Base-by-base conservation (phyloP, 805 yeast species). In the Yarrowia divulgata region DNA sequence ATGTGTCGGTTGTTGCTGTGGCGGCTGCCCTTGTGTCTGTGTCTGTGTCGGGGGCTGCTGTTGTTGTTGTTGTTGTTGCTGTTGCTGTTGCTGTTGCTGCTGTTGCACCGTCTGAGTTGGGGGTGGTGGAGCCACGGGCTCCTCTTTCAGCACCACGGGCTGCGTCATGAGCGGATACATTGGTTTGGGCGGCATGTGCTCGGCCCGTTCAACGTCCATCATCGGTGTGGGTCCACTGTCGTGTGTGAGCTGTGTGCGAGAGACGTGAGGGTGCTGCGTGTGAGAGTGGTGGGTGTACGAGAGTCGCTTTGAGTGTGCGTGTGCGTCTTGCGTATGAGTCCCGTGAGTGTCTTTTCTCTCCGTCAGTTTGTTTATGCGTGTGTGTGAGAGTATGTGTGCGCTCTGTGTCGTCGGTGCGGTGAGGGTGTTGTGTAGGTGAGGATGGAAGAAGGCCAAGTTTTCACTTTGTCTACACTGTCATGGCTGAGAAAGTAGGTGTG, bases 131-230 rank as follows among this genome's bases (percentile, higher is more conserved):
- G 49, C 49, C 29, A 42, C 39, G 18, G 48, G 66, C 42, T 60
- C 66, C 45, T 60, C 66, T 52, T 43, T 60, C 18, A 60, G 32
- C 52, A 45, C 50, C 42, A 60, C 66, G 9, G 66, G 66, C 52
- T 60, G 66, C n/a, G 66, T 60, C 66, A 60, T 60, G 29, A 60
- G 66, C 14, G 66, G n/a, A 45, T 60, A 60, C 66, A 60, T 60
- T 45, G 50, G 66, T 34, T 60, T 60, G 66, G 66, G 52, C 66
- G 66, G 66, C 66, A 60, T 60, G 52, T 42, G 66, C 66, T 60
- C 66, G 46, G 39, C 52, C 66, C 66, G 50, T 60, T 60, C 66
- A 43, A 60, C 66, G 52, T 60, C 66, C 66, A 60, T 60, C 66
- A 60, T 60, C 42, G 34, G 66, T 5, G 37, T 60, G 42, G 48